Conservation (phyloP, 2,329 filamentous ascomycete species). For the Epichloe amarillans region DNA sequence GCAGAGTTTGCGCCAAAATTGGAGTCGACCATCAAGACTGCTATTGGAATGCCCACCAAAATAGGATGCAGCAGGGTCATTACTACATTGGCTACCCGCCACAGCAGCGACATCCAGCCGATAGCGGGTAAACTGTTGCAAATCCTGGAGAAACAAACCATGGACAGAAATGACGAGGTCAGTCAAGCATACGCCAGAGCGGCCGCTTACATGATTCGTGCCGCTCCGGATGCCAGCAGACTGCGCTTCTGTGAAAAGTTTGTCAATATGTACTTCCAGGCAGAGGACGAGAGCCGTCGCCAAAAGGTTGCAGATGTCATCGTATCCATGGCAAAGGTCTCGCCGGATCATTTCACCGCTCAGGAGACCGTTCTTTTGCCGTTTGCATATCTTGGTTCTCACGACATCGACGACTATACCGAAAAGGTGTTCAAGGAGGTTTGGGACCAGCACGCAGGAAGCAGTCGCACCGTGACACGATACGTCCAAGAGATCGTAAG, state of each 20-base stretch:
- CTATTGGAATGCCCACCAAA: slow-evolving; percentile 86
- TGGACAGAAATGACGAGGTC: slow-evolving; percentile 90
- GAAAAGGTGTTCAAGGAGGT: slow-evolving; percentile 69
- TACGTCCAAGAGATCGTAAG: slow-evolving; percentile 72
- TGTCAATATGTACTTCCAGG: slow-evolving; percentile 63
- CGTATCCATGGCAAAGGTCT: slow-evolving; percentile 69
- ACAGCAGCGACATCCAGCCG: slow-evolving; percentile 59
- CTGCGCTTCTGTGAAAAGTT: slow-evolving; percentile 38
- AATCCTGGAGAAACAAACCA: slow-evolving; percentile 63
- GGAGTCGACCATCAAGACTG: slow-evolving; percentile 67
- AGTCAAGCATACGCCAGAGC: slow-evolving; percentile 78
- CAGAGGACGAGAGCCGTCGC: slow-evolving; percentile 63
- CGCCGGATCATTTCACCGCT: slow-evolving; percentile 74
- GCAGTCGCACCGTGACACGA: slow-evolving; percentile 64
- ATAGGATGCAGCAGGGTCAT: slow-evolving; percentile 80
- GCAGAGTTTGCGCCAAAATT: slow-evolving; percentile 56
- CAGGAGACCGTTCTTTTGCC: slow-evolving; percentile 67
- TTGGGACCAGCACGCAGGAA: slow-evolving; percentile 85
- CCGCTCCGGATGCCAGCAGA: slow-evolving; percentile 35
- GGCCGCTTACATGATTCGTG: slow-evolving; percentile 68
- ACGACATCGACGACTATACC: slow-evolving; percentile 73
- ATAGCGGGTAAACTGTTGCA: slow-evolving; percentile 66
- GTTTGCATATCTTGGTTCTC: slow-evolving; percentile 76
- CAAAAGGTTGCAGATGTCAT: slow-evolving; percentile 70
- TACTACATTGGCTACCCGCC: slow-evolving; percentile 70